These are phyloP conservation scores for Talaromyces albobiverticillius DNA, from an alignment of 2,329 filamentous ascomycete species.

Conservation along the genomic window DNA sequence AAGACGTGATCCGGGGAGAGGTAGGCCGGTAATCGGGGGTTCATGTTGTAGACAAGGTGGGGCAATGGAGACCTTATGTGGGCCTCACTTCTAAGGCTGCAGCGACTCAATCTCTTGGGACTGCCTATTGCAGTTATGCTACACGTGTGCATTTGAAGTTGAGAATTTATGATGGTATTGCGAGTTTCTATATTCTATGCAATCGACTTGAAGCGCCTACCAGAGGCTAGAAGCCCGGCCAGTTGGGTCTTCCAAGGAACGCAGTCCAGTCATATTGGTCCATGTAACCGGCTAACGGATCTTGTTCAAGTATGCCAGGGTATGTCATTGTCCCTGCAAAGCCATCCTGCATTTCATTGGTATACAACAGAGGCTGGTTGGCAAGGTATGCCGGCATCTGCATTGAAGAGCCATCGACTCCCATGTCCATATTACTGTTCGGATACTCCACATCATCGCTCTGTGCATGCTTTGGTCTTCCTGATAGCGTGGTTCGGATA, in stretches of 20 bases:
- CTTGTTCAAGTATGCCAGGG: neutral
- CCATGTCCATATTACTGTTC: neutral
- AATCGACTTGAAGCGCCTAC: no score
- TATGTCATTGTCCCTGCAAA: neutral
- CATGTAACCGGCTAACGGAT: neutral
- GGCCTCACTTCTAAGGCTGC: no score
- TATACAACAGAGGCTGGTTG: neutral
- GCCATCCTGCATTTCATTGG: neutral
- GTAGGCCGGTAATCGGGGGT: neutral
- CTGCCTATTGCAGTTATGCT: no score
- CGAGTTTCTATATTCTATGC: no score
- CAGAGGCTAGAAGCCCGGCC: conserved; percentile 8
- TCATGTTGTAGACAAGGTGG: neutral
- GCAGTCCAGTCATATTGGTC: conserved; percentile 6
- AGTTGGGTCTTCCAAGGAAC: conserved; percentile 3
- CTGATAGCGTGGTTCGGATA: conserved; percentile 23
- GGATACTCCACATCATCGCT: neutral
- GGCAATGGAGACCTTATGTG: neutral
- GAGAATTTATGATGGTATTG: no score
- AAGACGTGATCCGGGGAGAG: neutral
- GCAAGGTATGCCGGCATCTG: neutral
- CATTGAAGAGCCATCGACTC: neutral
- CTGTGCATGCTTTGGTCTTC: conserved; percentile 10
- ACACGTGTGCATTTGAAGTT: no score
- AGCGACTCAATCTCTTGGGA: no score